Evolutionary conservation across 805 yeast genomes (phyloP).

Genomic region (Yarrowia osloensis): DNA sequence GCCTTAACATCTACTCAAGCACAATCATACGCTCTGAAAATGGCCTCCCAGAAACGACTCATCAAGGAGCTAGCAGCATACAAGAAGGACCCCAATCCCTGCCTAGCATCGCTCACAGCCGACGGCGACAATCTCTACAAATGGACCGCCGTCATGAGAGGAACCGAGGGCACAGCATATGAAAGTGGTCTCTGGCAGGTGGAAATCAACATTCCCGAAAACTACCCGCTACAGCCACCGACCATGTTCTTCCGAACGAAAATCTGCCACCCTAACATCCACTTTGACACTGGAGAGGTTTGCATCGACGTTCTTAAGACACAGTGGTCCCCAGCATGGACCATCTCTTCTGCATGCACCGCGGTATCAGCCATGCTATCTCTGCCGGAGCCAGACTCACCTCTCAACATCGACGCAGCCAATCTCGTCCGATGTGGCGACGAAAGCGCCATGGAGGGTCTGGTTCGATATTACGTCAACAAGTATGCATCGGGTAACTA

Average conservation of each 20-base stretch:
- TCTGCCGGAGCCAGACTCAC: constrained; percentile 45
- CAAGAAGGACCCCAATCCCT: constrained; percentile 39
- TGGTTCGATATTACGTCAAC: constrained; percentile 17
- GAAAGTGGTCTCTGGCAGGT: constrained; percentile 54
- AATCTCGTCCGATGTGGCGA: constrained; percentile 42
- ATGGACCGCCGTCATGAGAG: constrained; percentile 42
- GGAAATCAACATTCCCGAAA: constrained; percentile 45
- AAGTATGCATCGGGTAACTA: constrained; percentile 23
- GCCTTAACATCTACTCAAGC: background rate
- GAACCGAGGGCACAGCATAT: constrained; percentile 46
- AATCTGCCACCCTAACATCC: constrained; percentile 45
- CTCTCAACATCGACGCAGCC: constrained; percentile 47
- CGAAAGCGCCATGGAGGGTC: constrained; percentile 27
- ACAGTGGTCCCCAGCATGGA: constrained; percentile 49
- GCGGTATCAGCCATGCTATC: constrained; percentile 45
- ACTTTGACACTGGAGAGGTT: constrained; percentile 45
- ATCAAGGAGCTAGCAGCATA: constrained; percentile 39
- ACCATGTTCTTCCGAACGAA: constrained; percentile 45
- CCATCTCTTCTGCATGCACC: constrained; percentile 42
- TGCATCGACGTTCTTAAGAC: constrained; percentile 44
- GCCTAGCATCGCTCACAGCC: constrained; percentile 37
- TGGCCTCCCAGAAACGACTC: constrained; percentile 38
- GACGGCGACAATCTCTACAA: constrained; percentile 37
- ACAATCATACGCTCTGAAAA: constrained; percentile 8
- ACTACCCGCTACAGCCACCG: constrained; percentile 56